phyloP scores from a whole-genome alignment of 2,329 filamentous ascomycete genomes.

The Trichophaea hybrida region DNA sequence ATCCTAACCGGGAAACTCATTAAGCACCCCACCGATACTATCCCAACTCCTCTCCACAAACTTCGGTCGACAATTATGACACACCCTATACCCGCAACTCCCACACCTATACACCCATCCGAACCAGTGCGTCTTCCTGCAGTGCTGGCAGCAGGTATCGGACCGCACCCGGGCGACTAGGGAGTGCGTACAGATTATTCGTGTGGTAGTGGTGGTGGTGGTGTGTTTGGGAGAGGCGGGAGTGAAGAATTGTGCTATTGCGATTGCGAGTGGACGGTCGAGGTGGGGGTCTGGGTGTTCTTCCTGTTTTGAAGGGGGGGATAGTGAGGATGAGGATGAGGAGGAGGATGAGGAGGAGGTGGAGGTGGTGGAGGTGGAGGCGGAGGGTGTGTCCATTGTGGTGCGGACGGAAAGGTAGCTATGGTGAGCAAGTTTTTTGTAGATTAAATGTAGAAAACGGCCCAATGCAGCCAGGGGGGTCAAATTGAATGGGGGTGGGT shows the following conservation, averaged over 20 bases:
- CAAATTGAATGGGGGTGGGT: no score
- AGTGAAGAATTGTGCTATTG: not conserved
- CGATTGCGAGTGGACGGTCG: not conserved
- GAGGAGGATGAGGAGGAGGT: not conserved
- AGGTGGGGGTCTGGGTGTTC: not conserved
- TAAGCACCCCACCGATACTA: not conserved
- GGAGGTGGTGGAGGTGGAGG: not conserved
- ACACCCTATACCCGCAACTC: not conserved
- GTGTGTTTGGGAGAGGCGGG: not conserved
- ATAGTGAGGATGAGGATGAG: not conserved
- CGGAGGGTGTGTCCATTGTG: not conserved
- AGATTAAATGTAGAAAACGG: no score
- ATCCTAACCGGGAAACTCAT: not conserved
- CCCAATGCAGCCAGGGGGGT: no score
- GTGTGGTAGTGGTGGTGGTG: no score
- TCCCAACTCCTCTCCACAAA: conserved; percentile 1
- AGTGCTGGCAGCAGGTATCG: not conserved
- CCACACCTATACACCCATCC: not conserved
- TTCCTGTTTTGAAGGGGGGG: not conserved
- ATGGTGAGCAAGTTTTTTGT: no score
- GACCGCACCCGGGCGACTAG: not conserved
- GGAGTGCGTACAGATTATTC: not conserved
- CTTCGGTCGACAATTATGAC: not conserved
- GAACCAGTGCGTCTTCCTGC: not conserved
- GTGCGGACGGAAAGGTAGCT: not conserved